Conservation (phyloP, 75 land plant genomes). For the Cupressus sempervirens region DNA sequence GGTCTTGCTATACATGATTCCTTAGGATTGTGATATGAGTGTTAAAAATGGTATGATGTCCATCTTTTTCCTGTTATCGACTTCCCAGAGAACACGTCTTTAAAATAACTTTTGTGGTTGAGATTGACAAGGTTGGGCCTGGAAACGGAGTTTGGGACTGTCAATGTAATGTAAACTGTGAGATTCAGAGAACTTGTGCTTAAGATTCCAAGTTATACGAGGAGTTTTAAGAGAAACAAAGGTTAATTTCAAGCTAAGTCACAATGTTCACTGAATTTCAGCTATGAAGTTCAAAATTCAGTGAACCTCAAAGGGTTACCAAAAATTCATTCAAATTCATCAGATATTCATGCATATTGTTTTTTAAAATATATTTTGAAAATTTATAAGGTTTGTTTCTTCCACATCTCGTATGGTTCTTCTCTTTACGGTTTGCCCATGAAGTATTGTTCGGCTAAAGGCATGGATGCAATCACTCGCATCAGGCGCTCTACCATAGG, state of each 20-base stretch:
- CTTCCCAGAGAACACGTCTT: slow-evolving; percentile 86
- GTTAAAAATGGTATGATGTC: background rate
- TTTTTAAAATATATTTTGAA: too few species aligned
- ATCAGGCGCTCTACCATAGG: too few species aligned
- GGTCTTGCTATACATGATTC: background rate
- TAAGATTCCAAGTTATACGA: slow-evolving; percentile 91
- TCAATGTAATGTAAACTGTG: slow-evolving; percentile 97
- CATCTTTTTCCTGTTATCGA: background rate
- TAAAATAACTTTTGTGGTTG: slow-evolving; percentile 97
- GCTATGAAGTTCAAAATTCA: too few species aligned
- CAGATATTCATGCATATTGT: too few species aligned
- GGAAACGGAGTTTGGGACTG: slow-evolving; percentile 94
- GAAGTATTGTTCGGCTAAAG: too few species aligned
- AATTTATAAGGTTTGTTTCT: too few species aligned
- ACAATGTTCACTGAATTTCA: too few species aligned
- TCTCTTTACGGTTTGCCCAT: too few species aligned
- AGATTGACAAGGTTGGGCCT: slow-evolving; percentile 95
- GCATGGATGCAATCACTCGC: too few species aligned
- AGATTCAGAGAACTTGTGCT: slow-evolving; percentile 95
- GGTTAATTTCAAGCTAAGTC: background rate
- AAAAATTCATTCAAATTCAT: too few species aligned
- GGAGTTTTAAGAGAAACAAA: slow-evolving; percentile 42
- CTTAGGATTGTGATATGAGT: background rate
- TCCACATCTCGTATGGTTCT: too few species aligned
- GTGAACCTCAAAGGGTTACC: too few species aligned